Base-by-base conservation (phyloP, 768 basidiomycete genomes). In the Russula brevipes region DNA sequence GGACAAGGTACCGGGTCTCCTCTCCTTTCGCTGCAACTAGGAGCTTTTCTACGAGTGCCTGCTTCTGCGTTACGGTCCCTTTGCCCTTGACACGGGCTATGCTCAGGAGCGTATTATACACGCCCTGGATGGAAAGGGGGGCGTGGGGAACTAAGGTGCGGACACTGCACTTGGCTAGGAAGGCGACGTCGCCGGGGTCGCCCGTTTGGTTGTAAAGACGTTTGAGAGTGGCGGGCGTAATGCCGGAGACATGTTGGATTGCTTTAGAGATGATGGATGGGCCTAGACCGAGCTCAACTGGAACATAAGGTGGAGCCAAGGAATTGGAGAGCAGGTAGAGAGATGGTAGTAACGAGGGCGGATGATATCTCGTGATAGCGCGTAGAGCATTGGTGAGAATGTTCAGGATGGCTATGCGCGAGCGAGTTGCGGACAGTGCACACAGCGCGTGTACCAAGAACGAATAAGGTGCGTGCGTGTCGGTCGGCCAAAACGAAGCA, bases 21-120 rank as follows among this genome's bases (percentile, higher is more conserved):
- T 96, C 94, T 30, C 93, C 94, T 62, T 80, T 83, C 0, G 94
- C 88, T 10, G 90, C 81, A 6, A 96, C 82, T n/a, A 96, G 81
- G 30, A 96, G 78, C 69, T 82, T 87, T 71, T 93, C 86, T 1
- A 94, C 87, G 17, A 91, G 78, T 44, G 83, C 84, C 54, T 89
- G 88, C 72, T 92, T 94, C 63, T 83, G 79, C 68, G 83, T 88
- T 3, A 83, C 80, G 45, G 90, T 86, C 19, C 93, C 91, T 67
- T 81, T 79, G 0, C 94, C 93, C 73, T 85, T 91, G 46, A 83
- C 79, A 11, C 73, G 70, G 1, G 88, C 80, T 38, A 96, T 86
- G 66, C 82, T 82, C 58, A 89, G 72, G 58, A 96, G 73, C 0
- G 85, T 80, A 16, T 81, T 73, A 71, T 92, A 91, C 0, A 95